Evolutionary conservation across 148 eudicot species (phyloP).

Genomic region (Arbutus unedo): DNA sequence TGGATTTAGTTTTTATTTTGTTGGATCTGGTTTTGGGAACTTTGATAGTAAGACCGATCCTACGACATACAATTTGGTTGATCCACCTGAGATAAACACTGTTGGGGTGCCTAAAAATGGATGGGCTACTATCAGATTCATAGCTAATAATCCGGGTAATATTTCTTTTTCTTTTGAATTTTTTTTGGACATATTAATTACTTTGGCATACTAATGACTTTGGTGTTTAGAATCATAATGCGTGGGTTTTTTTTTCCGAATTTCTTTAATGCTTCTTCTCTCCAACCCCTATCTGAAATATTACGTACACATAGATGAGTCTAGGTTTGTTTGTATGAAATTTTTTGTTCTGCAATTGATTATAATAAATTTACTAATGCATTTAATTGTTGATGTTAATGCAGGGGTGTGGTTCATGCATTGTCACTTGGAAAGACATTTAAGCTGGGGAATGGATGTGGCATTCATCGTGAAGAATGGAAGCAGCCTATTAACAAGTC

Average conservation of each 20-base stretch:
- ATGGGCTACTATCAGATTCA: conserved; percentile 35
- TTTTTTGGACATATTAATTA: background rate
- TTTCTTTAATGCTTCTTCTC: no score
- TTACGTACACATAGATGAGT: no score
- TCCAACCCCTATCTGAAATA: no score
- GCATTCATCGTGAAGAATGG: conserved; percentile 11
- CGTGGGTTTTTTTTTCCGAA: no score
- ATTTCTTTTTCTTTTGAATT: background rate
- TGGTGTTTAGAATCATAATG: no score
- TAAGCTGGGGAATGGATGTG: conserved; percentile 1
- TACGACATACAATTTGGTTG: conserved; percentile 24
- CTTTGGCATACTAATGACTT: background rate
- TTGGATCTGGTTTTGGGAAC: conserved; percentile 28
- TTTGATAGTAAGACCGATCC: conserved; percentile 19
- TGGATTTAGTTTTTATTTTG: conserved; percentile 29
- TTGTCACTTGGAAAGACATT: background rate
- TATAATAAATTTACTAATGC: background rate
- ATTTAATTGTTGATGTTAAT: background rate
- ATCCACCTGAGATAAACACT: conserved; percentile 28
- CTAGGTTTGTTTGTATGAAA: no score
- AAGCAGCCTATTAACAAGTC: background rate
- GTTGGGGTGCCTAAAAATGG: conserved; percentile 31
- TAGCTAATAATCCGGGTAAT: conserved; percentile 32
- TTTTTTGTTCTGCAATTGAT: no score
- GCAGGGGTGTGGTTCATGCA: conserved; percentile 15